These are phyloP conservation scores for Dioscorea zingiberensis DNA, from an alignment of 106 monocot species.

Conservation along the genomic window DNA sequence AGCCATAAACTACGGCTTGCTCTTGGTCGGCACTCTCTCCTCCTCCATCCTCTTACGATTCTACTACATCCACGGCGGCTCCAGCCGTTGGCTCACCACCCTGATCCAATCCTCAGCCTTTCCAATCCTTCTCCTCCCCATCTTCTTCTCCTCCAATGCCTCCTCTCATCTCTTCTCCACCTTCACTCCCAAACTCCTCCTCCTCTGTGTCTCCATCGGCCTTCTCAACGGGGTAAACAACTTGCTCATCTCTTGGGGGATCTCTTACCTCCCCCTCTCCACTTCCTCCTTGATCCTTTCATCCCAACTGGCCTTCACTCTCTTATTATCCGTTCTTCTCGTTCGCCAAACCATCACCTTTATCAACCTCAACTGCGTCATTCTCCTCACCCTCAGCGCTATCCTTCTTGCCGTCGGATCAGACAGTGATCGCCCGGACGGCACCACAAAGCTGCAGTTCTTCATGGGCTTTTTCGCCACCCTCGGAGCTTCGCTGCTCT, in stretches of 20 bases:
- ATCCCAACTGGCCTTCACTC: constrained; percentile 65
- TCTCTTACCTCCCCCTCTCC: constrained; percentile 63
- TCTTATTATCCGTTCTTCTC: constrained; percentile 50
- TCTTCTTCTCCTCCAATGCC: constrained; percentile 15
- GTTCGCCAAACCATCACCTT: constrained; percentile 45
- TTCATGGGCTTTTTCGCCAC: constrained; percentile 46
- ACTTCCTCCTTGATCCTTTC: constrained; percentile 70
- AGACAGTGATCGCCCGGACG: constrained; percentile 29
- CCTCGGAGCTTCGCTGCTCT: constrained; percentile 56
- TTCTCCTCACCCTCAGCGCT: constrained; percentile 54
- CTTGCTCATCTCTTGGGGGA: constrained; percentile 61
- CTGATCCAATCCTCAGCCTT: constrained; percentile 58
- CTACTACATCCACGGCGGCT: constrained; percentile 66
- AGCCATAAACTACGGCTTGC: constrained; percentile 28
- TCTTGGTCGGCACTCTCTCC: constrained; percentile 54
- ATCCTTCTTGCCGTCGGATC: constrained; percentile 45
- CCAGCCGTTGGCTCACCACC: constrained; percentile 55
- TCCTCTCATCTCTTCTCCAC: constrained; percentile 15
- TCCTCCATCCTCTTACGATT: constrained; percentile 56
- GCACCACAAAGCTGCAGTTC: constrained; percentile 31
- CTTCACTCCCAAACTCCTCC: constrained; percentile 28
- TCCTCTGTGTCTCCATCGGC: constrained; percentile 31
- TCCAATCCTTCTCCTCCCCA: constrained; percentile 44
- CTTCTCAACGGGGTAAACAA: constrained; percentile 61
- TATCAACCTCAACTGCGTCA: constrained; percentile 48